Evolutionary conservation across 176 grass and related monocot genomes (phyloP), one percentile per base, ranked within the genome.

Genomic region (Saccharum officinarum): DNA sequence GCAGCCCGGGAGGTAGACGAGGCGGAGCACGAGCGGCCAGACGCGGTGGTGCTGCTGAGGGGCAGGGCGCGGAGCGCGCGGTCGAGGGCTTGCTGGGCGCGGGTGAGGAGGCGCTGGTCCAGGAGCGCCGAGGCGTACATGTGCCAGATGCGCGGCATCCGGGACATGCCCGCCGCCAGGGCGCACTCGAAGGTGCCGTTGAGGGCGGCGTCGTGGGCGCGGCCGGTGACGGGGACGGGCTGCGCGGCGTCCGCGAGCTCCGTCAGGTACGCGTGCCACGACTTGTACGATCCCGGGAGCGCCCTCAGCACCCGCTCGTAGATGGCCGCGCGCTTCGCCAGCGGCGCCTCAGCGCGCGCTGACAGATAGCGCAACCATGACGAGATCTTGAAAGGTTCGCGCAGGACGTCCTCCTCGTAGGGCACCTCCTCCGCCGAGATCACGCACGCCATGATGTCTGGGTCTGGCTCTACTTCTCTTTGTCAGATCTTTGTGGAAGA

Each of bases 121-220:
- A 87, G 63, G 44, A 97, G 88, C 10, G 89, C 71, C 0, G 89
- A 44, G 34, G 84, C 61, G 82, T 97, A 92, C 76, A 94, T 88
- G 40, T 86, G 70, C 94, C 94, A 97, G 26, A 92, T 60, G 68
- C 92, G 89, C 52, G 94, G 92, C 94, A 97, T 97, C 80, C 82
- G 73, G 71, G 89, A 86, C 92, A 94, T 92, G 30, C 76, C 84
- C 0, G 89, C 87, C 13, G 89, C 91, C 10, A 92, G 92, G 1
- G 90, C 88, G 52, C 85, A 83, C 85, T 97, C 90, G 55, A 92
- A 97, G 11, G 94, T 74, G 71, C 77, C 83, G 59, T 94, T 63
- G 37, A 89, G 86, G 23, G 84, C 31, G 66, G 4, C 46, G 46
- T 10, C 11, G 44, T 89, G 82, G 10, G 79, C 78, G 10, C 13